phyloP scores from a whole-genome alignment of 2,329 filamentous ascomycete genomes.

The Sporothrix luriei region DNA sequence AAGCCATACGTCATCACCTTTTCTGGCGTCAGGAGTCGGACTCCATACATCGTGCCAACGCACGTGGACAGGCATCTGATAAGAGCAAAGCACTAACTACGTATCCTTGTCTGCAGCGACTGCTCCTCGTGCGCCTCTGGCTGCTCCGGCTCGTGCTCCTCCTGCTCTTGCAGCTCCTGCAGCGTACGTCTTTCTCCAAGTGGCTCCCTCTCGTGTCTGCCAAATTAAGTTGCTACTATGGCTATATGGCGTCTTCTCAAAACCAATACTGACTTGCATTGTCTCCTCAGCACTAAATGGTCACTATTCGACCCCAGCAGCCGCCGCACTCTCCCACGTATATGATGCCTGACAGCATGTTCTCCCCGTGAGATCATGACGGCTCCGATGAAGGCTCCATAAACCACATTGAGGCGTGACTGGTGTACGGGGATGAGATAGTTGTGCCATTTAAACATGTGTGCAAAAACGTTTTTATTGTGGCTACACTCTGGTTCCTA shows the following conservation, averaged over 20 bases:
- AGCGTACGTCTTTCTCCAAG: conserved; percentile 27
- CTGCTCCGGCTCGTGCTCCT: conserved; percentile 37
- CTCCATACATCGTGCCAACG: no score
- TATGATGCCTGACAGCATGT: not conserved
- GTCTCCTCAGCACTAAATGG: conserved; percentile 27
- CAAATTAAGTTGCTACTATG: no score
- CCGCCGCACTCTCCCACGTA: not conserved
- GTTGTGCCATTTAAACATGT: not conserved
- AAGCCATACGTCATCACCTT: conserved; percentile 1
- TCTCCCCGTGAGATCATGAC: no score
- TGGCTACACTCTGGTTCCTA: not conserved
- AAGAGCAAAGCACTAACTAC: not conserved
- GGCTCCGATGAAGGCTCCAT: conserved; percentile 6
- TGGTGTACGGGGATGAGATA: not conserved
- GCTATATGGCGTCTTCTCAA: no score
- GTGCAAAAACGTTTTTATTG: not conserved
- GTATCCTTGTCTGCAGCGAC: conserved; percentile 23
- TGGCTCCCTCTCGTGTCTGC: not conserved
- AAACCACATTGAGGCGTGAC: not conserved
- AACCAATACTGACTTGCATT: conserved; percentile 39
- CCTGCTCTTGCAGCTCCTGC: conserved; percentile 37
- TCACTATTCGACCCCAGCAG: not conserved
- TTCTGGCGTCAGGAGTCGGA: not conserved
- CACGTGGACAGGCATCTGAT: no score
- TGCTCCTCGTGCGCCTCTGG: conserved; percentile 35